Evolutionary conservation across 345 rosid genomes (phyloP).

Genomic region (Hibiscus syriacus): DNA sequence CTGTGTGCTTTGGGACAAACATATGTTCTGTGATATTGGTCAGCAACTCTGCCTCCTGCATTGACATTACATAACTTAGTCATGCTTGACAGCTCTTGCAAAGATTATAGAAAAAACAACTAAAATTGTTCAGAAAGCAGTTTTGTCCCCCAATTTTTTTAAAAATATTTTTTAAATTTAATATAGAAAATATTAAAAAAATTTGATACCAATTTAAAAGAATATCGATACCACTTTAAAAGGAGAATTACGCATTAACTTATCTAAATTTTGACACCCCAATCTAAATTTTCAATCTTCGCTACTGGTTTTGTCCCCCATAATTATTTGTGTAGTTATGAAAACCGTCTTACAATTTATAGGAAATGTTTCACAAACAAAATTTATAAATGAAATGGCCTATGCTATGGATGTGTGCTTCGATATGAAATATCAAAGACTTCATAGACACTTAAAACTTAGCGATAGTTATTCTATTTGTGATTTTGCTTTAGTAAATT

Average conservation of each 20-base stretch:
- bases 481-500: neutral
- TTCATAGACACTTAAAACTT: neutral
- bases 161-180: too few species aligned
- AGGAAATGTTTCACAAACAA: neutral
- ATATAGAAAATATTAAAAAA: too few species aligned
- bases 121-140: neutral
- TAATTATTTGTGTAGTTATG: neutral
- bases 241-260: too few species aligned
- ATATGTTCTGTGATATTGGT: constrained; percentile 43
- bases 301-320: neutral
- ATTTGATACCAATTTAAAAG: too few species aligned
- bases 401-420: neutral
- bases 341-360: neutral
- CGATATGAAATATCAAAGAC: neutral
- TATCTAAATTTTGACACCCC: too few species aligned
- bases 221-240: too few species aligned
- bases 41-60: constrained; percentile 49
- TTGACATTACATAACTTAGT: neutral
- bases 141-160: neutral
- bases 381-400: neutral
- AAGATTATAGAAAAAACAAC: neutral
- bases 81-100: neutral
- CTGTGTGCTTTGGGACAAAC: constrained; percentile 41
- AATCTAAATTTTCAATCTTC: too few species aligned
- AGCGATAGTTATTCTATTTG: neutral